These are phyloP conservation scores for Plantago coronopus DNA, from an alignment of 305 asterid species.

Conservation along the genomic window DNA sequence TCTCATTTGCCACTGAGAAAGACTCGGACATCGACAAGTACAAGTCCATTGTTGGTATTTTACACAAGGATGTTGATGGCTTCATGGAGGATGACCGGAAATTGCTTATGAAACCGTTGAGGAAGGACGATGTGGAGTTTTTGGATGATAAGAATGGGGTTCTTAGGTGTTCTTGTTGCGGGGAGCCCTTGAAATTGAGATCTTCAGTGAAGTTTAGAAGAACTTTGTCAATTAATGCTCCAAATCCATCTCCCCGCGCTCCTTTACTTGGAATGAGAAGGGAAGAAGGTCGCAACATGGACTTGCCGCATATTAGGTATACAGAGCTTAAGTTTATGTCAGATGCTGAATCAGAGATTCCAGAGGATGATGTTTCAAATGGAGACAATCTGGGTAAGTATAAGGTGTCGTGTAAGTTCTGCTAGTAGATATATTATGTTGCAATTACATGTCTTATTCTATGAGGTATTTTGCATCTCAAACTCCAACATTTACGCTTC, in stretches of 20 bases:
- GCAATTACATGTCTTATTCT: too few relatives aligned
- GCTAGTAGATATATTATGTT: too few relatives aligned
- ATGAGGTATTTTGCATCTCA: too few relatives aligned
- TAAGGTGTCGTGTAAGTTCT: too few relatives aligned
- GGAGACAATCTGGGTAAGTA: conserved; percentile 38
- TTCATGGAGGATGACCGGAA: conserved; percentile 38
- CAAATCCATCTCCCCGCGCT: conserved; percentile 59
- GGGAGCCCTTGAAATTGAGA: conserved; percentile 49
- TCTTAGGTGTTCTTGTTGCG: conserved; percentile 70
- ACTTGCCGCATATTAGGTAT: conserved; percentile 44
- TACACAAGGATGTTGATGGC: conserved; percentile 58
- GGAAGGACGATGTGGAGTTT: conserved; percentile 35
- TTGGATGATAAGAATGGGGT: conserved; percentile 27
- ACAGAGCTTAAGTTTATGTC: conserved; percentile 51
- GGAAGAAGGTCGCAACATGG: conserved; percentile 42
- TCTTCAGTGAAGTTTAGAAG: conserved; percentile 37
- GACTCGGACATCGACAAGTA: conserved; percentile 53
- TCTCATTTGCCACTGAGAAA: conserved; percentile 60
- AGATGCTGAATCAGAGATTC: conserved; percentile 41
- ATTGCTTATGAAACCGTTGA: conserved; percentile 33
- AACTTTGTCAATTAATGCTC: conserved; percentile 46
- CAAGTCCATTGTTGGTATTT: conserved; percentile 58
- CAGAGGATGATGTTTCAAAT: conserved; percentile 40
- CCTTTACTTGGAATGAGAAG: conserved; percentile 34
- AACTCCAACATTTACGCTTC: too few relatives aligned